Percentiles rank a stretch among this genome's conserved stretches.
Conservation (phyloP, 2,329 filamentous ascomycete species). For the Cercospora sp. region DNA sequence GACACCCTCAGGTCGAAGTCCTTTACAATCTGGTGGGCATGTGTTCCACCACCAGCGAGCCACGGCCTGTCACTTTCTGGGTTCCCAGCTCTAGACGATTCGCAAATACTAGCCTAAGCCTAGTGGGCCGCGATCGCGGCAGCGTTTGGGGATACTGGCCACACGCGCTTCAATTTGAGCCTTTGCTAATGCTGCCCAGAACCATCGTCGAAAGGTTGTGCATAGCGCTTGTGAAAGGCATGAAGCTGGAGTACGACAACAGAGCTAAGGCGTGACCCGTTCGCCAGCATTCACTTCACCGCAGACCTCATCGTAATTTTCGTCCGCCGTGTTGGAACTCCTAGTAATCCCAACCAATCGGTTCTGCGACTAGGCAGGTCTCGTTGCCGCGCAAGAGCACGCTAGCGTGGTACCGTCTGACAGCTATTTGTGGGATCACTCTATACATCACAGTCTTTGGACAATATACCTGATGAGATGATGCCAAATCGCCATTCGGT, state of each 20-base stretch:
- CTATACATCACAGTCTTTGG: not conserved
- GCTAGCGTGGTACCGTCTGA: not conserved
- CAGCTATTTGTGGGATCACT: not conserved
- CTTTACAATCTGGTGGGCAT: slow-evolving; percentile 20
- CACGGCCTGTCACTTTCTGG: slow-evolving; percentile 19
- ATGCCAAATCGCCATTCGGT: not conserved
- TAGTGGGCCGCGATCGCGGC: slow-evolving; percentile 26
- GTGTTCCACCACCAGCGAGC: slow-evolving; percentile 23
- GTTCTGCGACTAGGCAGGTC: not conserved
- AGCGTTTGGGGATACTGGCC: slow-evolving; percentile 29
- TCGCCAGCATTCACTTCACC: not conserved
- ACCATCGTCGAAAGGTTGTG: slow-evolving; percentile 12
- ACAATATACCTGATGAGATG: not conserved
- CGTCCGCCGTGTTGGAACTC: not conserved
- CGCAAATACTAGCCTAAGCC: slow-evolving; percentile 23
- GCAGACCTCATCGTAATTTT: not conserved
- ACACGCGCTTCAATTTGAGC: slow-evolving; percentile 29
- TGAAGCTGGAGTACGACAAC: slow-evolving; percentile 8
- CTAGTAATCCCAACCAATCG: not conserved
- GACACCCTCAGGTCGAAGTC: slow-evolving; percentile 42
- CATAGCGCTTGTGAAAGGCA: slow-evolving; percentile 10
- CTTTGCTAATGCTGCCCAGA: slow-evolving; percentile 9
- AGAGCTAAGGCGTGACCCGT: not conserved
- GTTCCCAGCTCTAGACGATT: slow-evolving; percentile 23
- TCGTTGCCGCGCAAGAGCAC: not conserved